phyloP scores from a whole-genome alignment of 2,329 filamentous ascomycete genomes.

The Ophiostoma ulmi region DNA sequence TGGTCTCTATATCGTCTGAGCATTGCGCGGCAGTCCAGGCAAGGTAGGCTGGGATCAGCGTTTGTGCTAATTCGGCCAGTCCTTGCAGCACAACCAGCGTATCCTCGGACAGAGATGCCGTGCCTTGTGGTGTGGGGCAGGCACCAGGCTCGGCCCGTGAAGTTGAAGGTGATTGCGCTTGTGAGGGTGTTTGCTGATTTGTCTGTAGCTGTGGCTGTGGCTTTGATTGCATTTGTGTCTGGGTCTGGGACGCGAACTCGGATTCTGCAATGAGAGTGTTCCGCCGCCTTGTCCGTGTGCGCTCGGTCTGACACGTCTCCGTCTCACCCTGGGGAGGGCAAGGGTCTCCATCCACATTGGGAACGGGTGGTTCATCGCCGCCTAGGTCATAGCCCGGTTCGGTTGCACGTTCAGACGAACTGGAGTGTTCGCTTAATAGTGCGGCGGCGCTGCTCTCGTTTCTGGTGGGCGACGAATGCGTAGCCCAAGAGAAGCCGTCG shows the following conservation, averaged over 20 bases:
- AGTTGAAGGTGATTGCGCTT: not conserved
- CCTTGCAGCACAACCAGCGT: conserved; percentile 10
- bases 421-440: not conserved
- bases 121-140: not conserved
- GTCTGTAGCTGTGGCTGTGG: not conserved
- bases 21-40: conserved; percentile 18
- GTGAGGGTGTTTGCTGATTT: not conserved
- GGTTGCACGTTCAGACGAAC: not conserved
- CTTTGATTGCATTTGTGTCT: not conserved
- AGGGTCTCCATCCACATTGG: not conserved
- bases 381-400: not conserved
- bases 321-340: not conserved
- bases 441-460: not conserved
- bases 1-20: not conserved
- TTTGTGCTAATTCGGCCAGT: not conserved
- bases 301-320: not conserved
- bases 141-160: not conserved
- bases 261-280: not conserved
- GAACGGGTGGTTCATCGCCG: not conserved
- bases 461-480: not conserved
- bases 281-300: not conserved
- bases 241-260: not conserved
- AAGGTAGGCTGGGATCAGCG: conserved; percentile 18
- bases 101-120: not conserved
- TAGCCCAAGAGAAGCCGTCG: not conserved